Base-by-base conservation (phyloP, 2,329 filamentous ascomycete genomes). In the Aspergillus sp. region DNA sequence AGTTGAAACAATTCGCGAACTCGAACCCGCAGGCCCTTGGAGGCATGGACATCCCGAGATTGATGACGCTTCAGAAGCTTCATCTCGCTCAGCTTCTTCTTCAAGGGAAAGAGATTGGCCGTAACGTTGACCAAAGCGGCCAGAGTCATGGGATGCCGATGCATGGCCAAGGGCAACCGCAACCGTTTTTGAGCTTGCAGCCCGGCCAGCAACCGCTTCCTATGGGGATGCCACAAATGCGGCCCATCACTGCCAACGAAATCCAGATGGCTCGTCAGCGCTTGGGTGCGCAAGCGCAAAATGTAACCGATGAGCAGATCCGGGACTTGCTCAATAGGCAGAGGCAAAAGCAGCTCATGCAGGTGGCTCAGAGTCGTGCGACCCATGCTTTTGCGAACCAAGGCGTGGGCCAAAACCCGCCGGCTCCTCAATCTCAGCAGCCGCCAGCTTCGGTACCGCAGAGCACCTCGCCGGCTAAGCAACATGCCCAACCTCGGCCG, bases 1-100 rank as follows among this genome's bases (percentile, higher is more conserved):
- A 74, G 35, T 56, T 78, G 5, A 77, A 75, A 49, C 56, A 67
- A 32, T 72, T 70, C 60, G 66, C 66, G 11, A 45, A 49, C 16
- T 56, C 65, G 26, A 74, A 74, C 35, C 56, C 58, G 11, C 56
- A 58, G 29, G 53, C 58, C 4, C 42, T 68, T 29, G 62, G 59
- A 12, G 58, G 55, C 7, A 55, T 60, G 3, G 63, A 61, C 27
- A 33, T 63, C 12, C 42, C 55, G 4, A 67, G 60, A 33, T 43
- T 72, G 10, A 45, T 55, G 33, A 50, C 48, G 13, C 40, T 64
- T 11, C 64, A 67, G 37, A 60, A 51, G 29, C 44, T 67, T 24
- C 67, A 72, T 39, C 64, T 67, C 37, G 56, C 53, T 33, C 60
- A 64, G 37, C 59, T 48, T 43, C 48, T 51, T 41, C 36, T 41